Base-by-base conservation (phyloP, 1,139 yeast genomes). In the Yamadazyma conglobata region DNA sequence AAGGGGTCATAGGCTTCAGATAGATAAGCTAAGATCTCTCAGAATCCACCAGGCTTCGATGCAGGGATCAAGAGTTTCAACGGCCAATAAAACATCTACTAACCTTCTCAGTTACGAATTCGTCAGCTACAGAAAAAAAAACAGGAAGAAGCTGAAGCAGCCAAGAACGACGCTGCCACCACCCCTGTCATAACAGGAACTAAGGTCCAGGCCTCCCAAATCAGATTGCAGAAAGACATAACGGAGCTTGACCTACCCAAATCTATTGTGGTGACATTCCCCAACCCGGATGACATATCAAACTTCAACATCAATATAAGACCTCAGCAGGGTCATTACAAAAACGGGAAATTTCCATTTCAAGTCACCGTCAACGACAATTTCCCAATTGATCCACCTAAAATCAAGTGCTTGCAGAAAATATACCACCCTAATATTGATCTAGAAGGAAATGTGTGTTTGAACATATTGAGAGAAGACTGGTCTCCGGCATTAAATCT, bases 351-450 rank as follows among this genome's bases (percentile, higher is more conserved):
- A 13, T 88, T 89, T 59, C 54, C 54, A 22, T 91, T 91, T 55
- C 64, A 68, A 18, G 76, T 89, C 30, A 66, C 64, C 24, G 71
- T 88, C 28, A 75, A 76, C 33, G 75, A 74, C 27, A 80, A 79
- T 45, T 91, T 82, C 58, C 98, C 98, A 2, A 91, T 89, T 38
- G 93, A 85, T 30, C 91, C 97, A 12, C 98, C 98, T 6, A 84
- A 80, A 52, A 88, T 87, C 35, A 70, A 73, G 44, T 83, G 94
- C 46, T 38, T 67, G 20, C 72, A 79, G 35, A 78, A 71, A 52
- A 85, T 91, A 10, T 91, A 85, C 57, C 98, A 91, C 53, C 98
- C 98, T 11, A 91, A 91, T 50, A 89, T 89, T 41, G 96, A 89
- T 54, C 54, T 77, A 15, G 82, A 84, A 28, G 98, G 98, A 1